phyloP scores from a whole-genome alignment of 1,284 basidiomycete genomes.

The Meripilus lineatus region DNA sequence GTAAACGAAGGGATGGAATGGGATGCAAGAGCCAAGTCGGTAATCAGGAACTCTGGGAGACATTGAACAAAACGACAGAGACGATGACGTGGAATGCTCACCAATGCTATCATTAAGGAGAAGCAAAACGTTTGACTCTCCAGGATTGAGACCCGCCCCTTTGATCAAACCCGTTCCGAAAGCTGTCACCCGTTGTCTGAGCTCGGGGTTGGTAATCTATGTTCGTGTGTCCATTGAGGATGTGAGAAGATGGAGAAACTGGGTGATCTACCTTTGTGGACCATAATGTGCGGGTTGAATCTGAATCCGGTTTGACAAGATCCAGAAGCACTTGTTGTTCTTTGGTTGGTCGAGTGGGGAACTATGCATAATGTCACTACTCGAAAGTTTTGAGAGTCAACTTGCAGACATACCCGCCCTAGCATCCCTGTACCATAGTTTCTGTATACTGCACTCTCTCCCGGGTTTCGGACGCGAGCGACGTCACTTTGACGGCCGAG shows the following conservation, averaged over 20 bases:
- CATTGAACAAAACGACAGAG: conserved; percentile 6
- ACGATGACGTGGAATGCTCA: conserved; percentile 25
- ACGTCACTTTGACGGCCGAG: conserved; percentile 80
- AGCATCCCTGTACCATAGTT: conserved; percentile 78
- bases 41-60: conserved; percentile 63
- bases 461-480: conserved; percentile 67
- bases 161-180: conserved; percentile 65
- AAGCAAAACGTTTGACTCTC: conserved; percentile 64
- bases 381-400: conserved; percentile 1
- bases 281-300: conserved; percentile 69
- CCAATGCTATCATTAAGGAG: conserved; percentile 73
- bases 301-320: conserved; percentile 60
- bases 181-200: conserved; percentile 61
- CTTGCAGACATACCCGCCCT: conserved; percentile 54
- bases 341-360: conserved; percentile 64
- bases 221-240: not conserved
- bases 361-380: conserved; percentile 35
- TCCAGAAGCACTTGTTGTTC: conserved; percentile 65
- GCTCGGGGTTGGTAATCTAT: conserved; percentile 64
- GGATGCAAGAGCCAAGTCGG: conserved; percentile 70
- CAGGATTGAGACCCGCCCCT: conserved; percentile 50
- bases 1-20: conserved; percentile 70
- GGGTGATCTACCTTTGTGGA: conserved; percentile 52
- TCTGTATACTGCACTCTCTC: conserved; percentile 75
- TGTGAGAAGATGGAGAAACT: not conserved